Evolutionary conservation across 495 filamentous ascomycete genomes (phyloP), one percentile per base, ranked within the genome.

Genomic region (Podospora fimiseda): DNA sequence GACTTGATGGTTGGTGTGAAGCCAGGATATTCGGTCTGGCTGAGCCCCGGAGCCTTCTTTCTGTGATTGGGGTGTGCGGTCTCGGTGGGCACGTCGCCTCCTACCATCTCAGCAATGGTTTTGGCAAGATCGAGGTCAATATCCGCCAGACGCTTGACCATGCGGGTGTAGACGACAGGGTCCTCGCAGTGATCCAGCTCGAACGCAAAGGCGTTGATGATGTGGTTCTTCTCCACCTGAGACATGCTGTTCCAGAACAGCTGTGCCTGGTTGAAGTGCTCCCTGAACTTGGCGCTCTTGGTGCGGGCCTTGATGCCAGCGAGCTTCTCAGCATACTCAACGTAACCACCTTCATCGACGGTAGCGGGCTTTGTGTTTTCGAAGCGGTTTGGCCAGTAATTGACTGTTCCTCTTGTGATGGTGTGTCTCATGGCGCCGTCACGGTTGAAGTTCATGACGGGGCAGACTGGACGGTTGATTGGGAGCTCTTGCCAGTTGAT

Each of bases 141-240:
- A 7, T 88, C 82, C 2, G 81, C 71, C 3, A 93, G 71, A 19
- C 90, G 83, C 44, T 85, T 70, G 2, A 76, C 74, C 72, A 93
- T 82, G 59, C 85, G 79, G 48, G 81, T 74, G 62, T 91, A 94
- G 18, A 95, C 89, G 20, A 87, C 60, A 0, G 85, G 84, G 43
- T 95, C 89, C 42, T 94, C 89, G 66, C 90, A 95, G 68, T 95
- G 90, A 60, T 90, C 87, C 6, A 95, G 80, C 69, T 95, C 90
- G 64, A 95, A 95, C 3, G 75, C 72, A 40, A 95, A 77, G 0
- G 90, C 88, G 41, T 75, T 77, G 20, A 76, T 70, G 3, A 93
- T 61, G 67, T 95, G 89, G 11, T 65, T 55, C 64, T 90, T 85
- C 66, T 95, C 91, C 36, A 79, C 70, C 1, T 72, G 60, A 1